Conservation (phyloP, 805 yeast species). For the Candida ficus region DNA sequence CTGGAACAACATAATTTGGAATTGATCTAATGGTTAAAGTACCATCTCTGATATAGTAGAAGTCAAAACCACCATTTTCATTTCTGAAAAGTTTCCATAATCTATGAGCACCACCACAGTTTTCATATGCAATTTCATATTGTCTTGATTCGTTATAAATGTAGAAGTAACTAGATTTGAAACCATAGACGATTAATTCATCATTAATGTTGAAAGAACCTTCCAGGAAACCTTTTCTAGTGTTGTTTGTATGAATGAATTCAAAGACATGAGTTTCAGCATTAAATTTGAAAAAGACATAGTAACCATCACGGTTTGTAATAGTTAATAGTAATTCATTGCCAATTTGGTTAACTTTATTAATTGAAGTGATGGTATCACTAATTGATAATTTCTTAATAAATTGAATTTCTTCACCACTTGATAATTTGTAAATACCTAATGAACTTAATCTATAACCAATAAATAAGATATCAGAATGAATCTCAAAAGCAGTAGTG, state of each 20-base stretch:
- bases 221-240: constrained; percentile 76
- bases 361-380: constrained; percentile 61
- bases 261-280: constrained; percentile 19
- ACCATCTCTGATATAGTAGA: constrained; percentile 58
- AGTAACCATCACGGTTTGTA: constrained; percentile 66
- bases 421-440: constrained; percentile 43
- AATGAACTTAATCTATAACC: constrained; percentile 73
- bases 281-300: constrained; percentile 35
- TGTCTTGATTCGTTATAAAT: constrained; percentile 79
- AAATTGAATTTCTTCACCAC: constrained; percentile 20
- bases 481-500: constrained; percentile 50
- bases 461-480: constrained; percentile 41
- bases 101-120: constrained; percentile 91
- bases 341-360: constrained; percentile 28
- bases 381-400: constrained; percentile 52
- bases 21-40: constrained; percentile 36
- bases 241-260: constrained; percentile 50
- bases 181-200: constrained; percentile 68
- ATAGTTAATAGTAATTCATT: constrained; percentile 30
- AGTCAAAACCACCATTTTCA: constrained; percentile 30
- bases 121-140: constrained; percentile 59
- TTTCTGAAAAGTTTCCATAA: constrained; percentile 56
- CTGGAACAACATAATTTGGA: constrained; percentile 23
- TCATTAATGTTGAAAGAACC: constrained; percentile 48
- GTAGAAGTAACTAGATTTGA: constrained; percentile 72